Evolutionary conservation across 2,329 filamentous ascomycete genomes (phyloP), one percentile per base, ranked within the genome.

Genomic region (Metarhizium rileyi): DNA sequence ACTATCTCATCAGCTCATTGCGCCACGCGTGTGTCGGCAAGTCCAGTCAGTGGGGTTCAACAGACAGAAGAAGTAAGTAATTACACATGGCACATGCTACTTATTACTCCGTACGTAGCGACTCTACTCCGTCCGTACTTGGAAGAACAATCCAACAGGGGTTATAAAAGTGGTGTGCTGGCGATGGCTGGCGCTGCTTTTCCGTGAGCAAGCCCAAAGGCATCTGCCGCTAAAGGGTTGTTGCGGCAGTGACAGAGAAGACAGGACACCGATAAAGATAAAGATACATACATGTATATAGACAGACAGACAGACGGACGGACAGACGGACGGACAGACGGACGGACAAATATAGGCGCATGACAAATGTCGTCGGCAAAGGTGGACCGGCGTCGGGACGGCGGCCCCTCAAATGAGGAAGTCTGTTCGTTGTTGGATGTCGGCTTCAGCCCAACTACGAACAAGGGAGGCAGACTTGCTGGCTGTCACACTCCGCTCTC

Each of bases 21-120:
- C 36, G 47, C 47, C 47, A 48, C 47, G 28, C 30, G 22, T 36
- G 27, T 27, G 22, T 33, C n/a, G 25, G 25, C 25, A 35, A 47
- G 35, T 16, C 4, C 1, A 38, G 30, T 38, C 35, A 7, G 35
- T 38, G 35, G 35, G 35, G 35, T 18, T 38, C n/a, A 38, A 14
- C 35, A 10, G 16, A 2, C n/a, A 38, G n/a, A 9, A 38, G 35
- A 38, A 36, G 16, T 8, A 38, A 20, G 9, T 16, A 8, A 38
- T 6, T 12, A 5, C 10, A 33, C 30, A 5, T 16, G 30, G 10
- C 10, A 5, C 12, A 33, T n/a, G n/a, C n/a, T n/a, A n/a, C n/a
- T n/a, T n/a, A n/a, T n/a, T n/a, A n/a, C n/a, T n/a, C n/a, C n/a
- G n/a, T n/a, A n/a, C n/a, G 8, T 16, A 33, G 35, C 16, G 18